Evolutionary conservation across 768 basidiomycete genomes (phyloP).

Genomic region (Serendipita sp.): DNA sequence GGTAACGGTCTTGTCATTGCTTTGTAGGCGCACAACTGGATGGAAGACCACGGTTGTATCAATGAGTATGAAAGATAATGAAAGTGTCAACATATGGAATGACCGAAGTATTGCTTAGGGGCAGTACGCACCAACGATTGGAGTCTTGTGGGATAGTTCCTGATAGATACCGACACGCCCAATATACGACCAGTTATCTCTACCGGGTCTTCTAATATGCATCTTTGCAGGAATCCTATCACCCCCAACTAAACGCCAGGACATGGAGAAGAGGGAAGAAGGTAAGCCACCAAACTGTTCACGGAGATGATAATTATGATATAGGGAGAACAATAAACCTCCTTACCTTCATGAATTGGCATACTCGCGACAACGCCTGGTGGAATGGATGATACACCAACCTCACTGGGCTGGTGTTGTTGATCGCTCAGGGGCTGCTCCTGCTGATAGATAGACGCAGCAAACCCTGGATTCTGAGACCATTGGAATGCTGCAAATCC

Average conservation of each 20-base stretch:
- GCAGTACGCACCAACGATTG: constrained; percentile 53
- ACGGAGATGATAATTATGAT: not conserved
- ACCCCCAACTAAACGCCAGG: constrained; percentile 23
- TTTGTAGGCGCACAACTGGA: constrained; percentile 48
- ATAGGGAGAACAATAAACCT: not conserved
- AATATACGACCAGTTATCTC: constrained; percentile 67
- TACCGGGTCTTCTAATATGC: constrained; percentile 64
- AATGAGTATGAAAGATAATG: not conserved
- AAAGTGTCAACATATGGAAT: not conserved
- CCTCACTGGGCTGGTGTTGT: not conserved
- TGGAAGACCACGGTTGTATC: not conserved
- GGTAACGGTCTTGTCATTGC: constrained; percentile 51
- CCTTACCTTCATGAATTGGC: not conserved
- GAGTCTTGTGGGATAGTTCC: constrained; percentile 58
- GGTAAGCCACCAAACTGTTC: not conserved
- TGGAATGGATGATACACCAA: not conserved
- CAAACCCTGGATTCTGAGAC: not conserved
- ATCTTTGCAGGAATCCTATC: constrained; percentile 74
- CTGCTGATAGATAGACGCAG: not conserved
- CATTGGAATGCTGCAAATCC: not conserved
- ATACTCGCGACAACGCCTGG: not conserved
- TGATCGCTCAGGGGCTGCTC: not conserved
- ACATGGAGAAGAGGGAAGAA: not conserved
- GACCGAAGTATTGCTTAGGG: not conserved
- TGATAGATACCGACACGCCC: constrained; percentile 65